These are phyloP conservation scores for Zygosaccharomyces sapae DNA, from an alignment of 1,139 yeast species.

Conservation along the genomic window DNA sequence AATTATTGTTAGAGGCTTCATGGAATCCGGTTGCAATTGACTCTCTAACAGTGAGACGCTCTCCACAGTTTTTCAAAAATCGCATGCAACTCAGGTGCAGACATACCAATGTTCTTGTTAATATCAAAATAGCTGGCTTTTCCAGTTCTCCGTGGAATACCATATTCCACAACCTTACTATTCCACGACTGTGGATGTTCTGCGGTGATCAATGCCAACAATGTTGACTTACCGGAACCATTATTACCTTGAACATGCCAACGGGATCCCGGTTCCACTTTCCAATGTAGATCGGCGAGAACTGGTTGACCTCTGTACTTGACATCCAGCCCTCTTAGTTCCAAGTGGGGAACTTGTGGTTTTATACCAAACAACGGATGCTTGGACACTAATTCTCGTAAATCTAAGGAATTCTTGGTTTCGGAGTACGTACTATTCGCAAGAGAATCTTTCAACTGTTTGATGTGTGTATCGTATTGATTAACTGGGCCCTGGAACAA, in stretches of 20 bases:
- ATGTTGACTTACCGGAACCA: conserved; percentile 90
- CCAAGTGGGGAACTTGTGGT: conserved; percentile 37
- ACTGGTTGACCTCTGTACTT: conserved; percentile 61
- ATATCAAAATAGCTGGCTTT: conserved; percentile 72
- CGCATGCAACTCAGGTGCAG: conserved; percentile 90
- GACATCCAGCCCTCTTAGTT: conserved; percentile 61
- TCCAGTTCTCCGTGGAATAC: conserved; percentile 69
- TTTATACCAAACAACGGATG: conserved; percentile 25
- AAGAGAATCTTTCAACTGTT: conserved; percentile 28
- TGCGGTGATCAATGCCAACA: conserved; percentile 77
- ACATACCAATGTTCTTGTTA: conserved; percentile 74
- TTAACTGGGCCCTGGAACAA: conserved; percentile 45
- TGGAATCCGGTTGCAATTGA: conserved; percentile 71
- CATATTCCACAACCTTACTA: conserved; percentile 59
- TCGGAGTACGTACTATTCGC: conserved; percentile 22
- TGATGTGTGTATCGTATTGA: conserved; percentile 37
- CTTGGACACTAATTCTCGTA: conserved; percentile 23
- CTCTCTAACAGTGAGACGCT: conserved; percentile 47
- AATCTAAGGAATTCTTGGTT: conserved; percentile 14
- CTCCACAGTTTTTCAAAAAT: conserved; percentile 47
- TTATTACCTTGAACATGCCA: conserved; percentile 91
- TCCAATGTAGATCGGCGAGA: conserved; percentile 60
- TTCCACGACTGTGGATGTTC: conserved; percentile 98
- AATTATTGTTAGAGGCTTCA: conserved; percentile 54
- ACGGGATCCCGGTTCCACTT: conserved; percentile 62